These are phyloP conservation scores for Phlebiopsis flavidoalba DNA, from an alignment of 768 basidiomycete genomes.

Conservation along the genomic window DNA sequence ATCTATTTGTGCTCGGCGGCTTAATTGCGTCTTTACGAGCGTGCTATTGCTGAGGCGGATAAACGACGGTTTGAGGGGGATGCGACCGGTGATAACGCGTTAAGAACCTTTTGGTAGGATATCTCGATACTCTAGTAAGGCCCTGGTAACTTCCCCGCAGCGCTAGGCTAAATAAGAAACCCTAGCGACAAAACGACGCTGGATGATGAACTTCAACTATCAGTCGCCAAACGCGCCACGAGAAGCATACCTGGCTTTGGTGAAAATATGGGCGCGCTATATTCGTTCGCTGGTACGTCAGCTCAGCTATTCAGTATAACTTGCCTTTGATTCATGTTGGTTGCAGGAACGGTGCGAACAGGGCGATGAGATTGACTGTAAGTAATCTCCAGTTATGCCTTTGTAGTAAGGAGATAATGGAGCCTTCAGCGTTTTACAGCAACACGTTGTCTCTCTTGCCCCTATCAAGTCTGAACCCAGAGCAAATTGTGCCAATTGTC, in stretches of 20 bases:
- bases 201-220: conserved; percentile 36
- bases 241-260: conserved; percentile 75
- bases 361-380: conserved; percentile 20
- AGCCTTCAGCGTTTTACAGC: conserved; percentile 46
- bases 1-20: conserved; percentile 49
- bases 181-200: conserved; percentile 28
- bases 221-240: conserved; percentile 50
- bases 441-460: conserved; percentile 48
- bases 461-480: conserved; percentile 53
- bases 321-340: neutral
- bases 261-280: conserved; percentile 74
- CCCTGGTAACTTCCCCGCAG: conserved; percentile 16
- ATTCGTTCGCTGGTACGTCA: conserved; percentile 60
- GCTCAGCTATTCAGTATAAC: neutral
- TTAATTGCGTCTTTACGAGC: conserved; percentile 71
- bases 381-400: neutral
- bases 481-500: conserved; percentile 59
- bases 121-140: conserved; percentile 61
- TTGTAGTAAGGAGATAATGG: conserved; percentile 7
- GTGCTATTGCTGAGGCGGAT: conserved; percentile 71
- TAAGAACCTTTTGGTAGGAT: conserved; percentile 67
- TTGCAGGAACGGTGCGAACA: conserved; percentile 40
- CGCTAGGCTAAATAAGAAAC: neutral
- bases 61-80: conserved; percentile 51
- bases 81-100: conserved; percentile 47